Evolutionary conservation across 495 filamentous ascomycete species (phyloP).

Genomic region (Arthonia radiata): DNA sequence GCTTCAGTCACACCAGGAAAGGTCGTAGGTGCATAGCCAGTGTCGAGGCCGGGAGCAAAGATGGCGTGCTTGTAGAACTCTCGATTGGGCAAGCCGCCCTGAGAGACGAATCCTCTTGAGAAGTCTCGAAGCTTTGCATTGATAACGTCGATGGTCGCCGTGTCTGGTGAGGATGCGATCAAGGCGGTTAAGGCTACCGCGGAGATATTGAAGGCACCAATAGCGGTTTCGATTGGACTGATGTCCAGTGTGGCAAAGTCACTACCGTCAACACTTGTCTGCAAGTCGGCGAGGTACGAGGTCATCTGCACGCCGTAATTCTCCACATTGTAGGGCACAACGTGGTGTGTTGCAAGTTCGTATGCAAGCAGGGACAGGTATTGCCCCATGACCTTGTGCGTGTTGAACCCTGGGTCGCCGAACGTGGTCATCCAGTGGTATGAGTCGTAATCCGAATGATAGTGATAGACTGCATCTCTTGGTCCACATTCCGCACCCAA

Average conservation of each 20-base stretch:
- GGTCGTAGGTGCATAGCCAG: constrained; percentile 12
- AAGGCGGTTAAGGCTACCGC: constrained; percentile 1
- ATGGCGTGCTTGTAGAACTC: constrained; percentile 14
- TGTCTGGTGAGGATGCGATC: constrained; percentile 4
- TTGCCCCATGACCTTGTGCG: constrained; percentile 10
- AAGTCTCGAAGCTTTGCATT: constrained; percentile 12
- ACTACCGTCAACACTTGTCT: constrained; percentile 2
- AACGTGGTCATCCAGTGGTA: constrained; percentile 13
- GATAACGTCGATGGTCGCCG: constrained; percentile 4
- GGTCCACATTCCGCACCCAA: constrained; percentile 7
- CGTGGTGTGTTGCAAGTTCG: constrained; percentile 11
- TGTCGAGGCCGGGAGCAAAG: constrained; percentile 10
- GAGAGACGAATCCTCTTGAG: constrained; percentile 9
- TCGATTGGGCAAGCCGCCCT: constrained; percentile 10
- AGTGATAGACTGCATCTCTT: constrained; percentile 11
- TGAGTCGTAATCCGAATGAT: constrained; percentile 12
- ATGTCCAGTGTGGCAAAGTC: constrained; percentile 3
- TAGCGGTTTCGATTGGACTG: constrained; percentile 2
- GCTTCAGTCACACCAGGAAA: constrained; percentile 7
- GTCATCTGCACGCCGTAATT: constrained; percentile 8
- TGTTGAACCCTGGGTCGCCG: constrained; percentile 11
- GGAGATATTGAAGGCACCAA: constrained; percentile 2
- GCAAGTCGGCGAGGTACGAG: constrained; percentile 7
- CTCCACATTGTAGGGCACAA: constrained; percentile 13
- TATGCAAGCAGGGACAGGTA: constrained; percentile 14